phyloP scores from a whole-genome alignment of 176 grass and related monocot genomes.

The Avena sativa region DNA sequence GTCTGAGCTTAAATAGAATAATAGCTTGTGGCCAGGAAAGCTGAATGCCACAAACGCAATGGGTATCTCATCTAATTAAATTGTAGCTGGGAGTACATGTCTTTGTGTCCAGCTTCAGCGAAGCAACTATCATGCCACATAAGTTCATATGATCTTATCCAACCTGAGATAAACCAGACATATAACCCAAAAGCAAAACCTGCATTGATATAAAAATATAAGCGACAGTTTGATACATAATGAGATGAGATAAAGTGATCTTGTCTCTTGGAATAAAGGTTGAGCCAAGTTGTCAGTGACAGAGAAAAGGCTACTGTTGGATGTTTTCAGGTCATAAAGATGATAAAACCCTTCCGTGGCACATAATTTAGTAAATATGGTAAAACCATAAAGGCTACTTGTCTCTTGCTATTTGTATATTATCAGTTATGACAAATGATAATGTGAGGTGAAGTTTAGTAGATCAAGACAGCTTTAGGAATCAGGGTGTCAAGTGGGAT shows the following conservation, averaged over 20 bases:
- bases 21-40: not conserved
- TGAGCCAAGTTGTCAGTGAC: not conserved
- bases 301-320: not conserved
- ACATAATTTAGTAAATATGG: not conserved
- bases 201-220: slow-evolving; percentile 42
- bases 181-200: slow-evolving; percentile 34
- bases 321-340: not conserved
- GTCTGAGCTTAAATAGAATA: not conserved
- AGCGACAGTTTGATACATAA: not conserved
- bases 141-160: slow-evolving; percentile 33
- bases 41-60: slow-evolving; percentile 16
- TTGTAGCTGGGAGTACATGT: slow-evolving; percentile 5
- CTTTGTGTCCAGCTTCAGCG: not conserved
- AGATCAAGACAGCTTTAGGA: not conserved
- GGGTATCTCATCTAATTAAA: slow-evolving; percentile 32
- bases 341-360: not conserved
- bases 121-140: slow-evolving; percentile 31
- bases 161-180: not conserved
- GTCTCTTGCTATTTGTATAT: not conserved
- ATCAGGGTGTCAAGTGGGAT: too few species aligned
- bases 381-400: not conserved
- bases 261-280: not conserved
- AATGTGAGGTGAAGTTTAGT: slow-evolving; percentile 17
- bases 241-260: not conserved
- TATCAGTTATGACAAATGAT: not conserved